These are phyloP conservation scores for Hypericum perforatum DNA, from an alignment of 345 rosid genomes.

Conservation along the genomic window DNA sequence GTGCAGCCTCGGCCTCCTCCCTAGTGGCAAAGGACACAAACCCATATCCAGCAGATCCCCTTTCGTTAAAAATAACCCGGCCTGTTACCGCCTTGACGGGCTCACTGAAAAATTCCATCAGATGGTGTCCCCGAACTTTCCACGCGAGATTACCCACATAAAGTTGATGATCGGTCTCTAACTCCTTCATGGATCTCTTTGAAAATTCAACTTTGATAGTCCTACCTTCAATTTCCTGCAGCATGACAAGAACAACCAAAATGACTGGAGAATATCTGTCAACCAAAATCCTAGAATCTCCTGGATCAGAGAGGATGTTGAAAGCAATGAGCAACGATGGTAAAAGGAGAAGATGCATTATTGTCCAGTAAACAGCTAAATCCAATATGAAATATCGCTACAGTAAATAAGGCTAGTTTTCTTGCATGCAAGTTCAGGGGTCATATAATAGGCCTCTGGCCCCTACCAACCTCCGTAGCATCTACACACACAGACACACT, in stretches of 20 bases:
- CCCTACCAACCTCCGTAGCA: no score
- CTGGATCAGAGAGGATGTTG: no score
- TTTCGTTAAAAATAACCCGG: constrained; percentile 55
- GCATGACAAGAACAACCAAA: constrained; percentile 1
- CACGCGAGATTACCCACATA: constrained; percentile 79
- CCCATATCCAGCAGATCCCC: constrained; percentile 77
- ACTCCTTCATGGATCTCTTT: constrained; percentile 42
- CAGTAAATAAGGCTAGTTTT: no score
- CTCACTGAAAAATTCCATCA: constrained; percentile 59
- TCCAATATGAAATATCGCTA: no score
- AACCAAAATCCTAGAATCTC: no score
- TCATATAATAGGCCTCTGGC: no score
- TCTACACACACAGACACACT: no score
- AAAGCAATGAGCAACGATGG: no score
- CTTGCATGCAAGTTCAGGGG: no score
- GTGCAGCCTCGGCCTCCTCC: constrained; percentile 78
- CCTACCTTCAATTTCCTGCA: constrained; percentile 75
- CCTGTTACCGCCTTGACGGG: constrained; percentile 50
- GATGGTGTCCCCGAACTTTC: constrained; percentile 76
- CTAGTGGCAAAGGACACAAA: constrained; percentile 78
- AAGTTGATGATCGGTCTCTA: constrained; percentile 58
- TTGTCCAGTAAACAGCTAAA: no score
- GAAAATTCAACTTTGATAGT: constrained; percentile 61
- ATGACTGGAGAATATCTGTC: no score
- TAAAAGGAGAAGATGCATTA: no score